These are phyloP conservation scores for Hygrocybe punicea DNA, from an alignment of 768 basidiomycete species.

Conservation along the genomic window DNA sequence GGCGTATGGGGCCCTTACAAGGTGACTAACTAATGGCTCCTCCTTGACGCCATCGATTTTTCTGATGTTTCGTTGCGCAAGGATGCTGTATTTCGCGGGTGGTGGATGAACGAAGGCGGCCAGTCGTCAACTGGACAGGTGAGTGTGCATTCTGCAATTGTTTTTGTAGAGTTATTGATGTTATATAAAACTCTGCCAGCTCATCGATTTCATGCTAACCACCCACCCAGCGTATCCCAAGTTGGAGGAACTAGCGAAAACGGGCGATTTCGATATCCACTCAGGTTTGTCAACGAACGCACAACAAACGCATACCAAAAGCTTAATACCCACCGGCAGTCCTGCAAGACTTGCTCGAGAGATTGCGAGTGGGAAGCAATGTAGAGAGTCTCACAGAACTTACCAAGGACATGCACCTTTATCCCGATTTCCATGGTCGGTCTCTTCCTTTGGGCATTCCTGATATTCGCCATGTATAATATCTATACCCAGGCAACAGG, in stretches of 20 bases:
- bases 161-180: neutral
- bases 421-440: conserved; percentile 90
- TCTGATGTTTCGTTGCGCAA: conserved; percentile 37
- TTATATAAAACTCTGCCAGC: conserved; percentile 39
- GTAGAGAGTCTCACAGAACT: conserved; percentile 73
- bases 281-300: conserved; percentile 38
- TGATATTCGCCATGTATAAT: neutral
- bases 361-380: conserved; percentile 51
- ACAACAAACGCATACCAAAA: neutral
- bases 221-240: conserved; percentile 83
- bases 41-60: neutral
- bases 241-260: conserved; percentile 60
- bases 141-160: conserved; percentile 9
- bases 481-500: conserved; percentile 76
- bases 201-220: conserved; percentile 92
- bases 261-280: conserved; percentile 58
- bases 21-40: conserved; percentile 31
- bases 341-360: conserved; percentile 69
- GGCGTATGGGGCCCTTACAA: conserved; percentile 94
- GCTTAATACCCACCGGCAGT: conserved; percentile 41
- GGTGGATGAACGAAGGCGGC: conserved; percentile 99
- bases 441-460: neutral
- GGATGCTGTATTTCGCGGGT: conserved; percentile 87
- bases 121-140: conserved; percentile 98
- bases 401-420: conserved; percentile 87